These are phyloP conservation scores for Epichloe scottii DNA, from an alignment of 2,329 filamentous ascomycete species.

Conservation along the genomic window DNA sequence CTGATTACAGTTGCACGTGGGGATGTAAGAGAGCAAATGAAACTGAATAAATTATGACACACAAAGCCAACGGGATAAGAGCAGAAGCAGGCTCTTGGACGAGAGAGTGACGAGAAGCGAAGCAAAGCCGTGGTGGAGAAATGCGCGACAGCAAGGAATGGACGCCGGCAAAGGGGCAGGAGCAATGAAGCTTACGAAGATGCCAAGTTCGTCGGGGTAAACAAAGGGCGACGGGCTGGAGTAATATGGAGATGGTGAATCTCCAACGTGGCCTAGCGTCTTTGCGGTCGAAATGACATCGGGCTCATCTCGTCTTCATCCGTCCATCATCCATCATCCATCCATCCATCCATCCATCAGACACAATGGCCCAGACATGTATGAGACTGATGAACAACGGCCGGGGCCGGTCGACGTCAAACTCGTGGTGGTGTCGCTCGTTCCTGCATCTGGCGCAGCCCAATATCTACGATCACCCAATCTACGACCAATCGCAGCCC, in stretches of 20 bases:
- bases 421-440: no score
- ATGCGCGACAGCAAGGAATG: not conserved
- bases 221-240: not conserved
- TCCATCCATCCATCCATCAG: no score
- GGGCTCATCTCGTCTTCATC: no score
- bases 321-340: no score
- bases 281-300: no score
- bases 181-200: not conserved
- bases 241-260: not conserved
- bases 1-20: constrained; percentile 1
- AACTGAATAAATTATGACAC: not conserved
- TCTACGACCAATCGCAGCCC: no score
- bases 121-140: constrained; percentile 5
- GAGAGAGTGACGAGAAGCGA: constrained; percentile 13
- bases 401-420: no score
- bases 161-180: constrained; percentile 1
- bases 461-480: no score
- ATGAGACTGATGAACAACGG: no score
- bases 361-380: no score
- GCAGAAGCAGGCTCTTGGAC: not conserved
- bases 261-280: no score
- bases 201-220: not conserved
- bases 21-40: not conserved
- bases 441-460: no score
- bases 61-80: not conserved